A percentile compares a stretch with the other conserved stretches of the same genome.
These are phyloP conservation scores for Aspergillus versicolor DNA, from an alignment of 2,329 filamentous ascomycete species.

Conservation along the genomic window DNA sequence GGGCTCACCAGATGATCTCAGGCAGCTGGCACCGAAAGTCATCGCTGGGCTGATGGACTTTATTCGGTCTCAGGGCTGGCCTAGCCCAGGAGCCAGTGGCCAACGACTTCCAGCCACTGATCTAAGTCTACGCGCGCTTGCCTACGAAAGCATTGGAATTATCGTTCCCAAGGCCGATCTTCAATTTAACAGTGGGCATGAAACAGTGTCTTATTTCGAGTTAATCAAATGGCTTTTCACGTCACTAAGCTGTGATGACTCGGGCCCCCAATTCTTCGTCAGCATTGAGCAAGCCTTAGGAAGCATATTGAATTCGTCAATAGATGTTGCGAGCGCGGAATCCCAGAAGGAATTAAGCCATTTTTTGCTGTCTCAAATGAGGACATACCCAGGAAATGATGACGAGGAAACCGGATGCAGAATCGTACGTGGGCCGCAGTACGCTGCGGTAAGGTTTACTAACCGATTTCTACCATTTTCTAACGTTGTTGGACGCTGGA, in stretches of 20 bases:
- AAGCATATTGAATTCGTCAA: constrained; percentile 65
- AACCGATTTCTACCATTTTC: constrained; percentile 81
- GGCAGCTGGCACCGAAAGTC: constrained; percentile 65
- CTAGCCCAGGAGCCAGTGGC: constrained; percentile 54
- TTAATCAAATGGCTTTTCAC: constrained; percentile 76
- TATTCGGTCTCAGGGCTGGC: constrained; percentile 81
- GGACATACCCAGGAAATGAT: constrained; percentile 43
- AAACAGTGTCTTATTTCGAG: constrained; percentile 48
- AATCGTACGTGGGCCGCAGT: constrained; percentile 72
- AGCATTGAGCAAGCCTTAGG: constrained; percentile 89
- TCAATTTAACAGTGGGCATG: constrained; percentile 22
- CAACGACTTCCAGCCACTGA: constrained; percentile 60
- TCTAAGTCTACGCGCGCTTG: constrained; percentile 69
- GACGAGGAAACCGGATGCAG: constrained; percentile 38
- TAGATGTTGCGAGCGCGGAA: constrained; percentile 43
- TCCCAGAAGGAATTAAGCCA: constrained; percentile 48
- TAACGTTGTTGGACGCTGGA: constrained; percentile 79
- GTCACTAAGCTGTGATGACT: constrained; percentile 77
- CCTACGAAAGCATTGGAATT: constrained; percentile 88
- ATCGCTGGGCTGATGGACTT: constrained; percentile 70
- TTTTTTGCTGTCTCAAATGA: constrained; percentile 70
- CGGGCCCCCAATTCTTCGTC: constrained; percentile 70
- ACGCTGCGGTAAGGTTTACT: constrained; percentile 82
- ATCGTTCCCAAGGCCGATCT: constrained; percentile 57
- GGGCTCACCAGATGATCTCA: constrained; percentile 61